Evolutionary conservation across 768 basidiomycete genomes (phyloP), one percentile per base, ranked within the genome.

Genomic region (Agaricus blazei): DNA sequence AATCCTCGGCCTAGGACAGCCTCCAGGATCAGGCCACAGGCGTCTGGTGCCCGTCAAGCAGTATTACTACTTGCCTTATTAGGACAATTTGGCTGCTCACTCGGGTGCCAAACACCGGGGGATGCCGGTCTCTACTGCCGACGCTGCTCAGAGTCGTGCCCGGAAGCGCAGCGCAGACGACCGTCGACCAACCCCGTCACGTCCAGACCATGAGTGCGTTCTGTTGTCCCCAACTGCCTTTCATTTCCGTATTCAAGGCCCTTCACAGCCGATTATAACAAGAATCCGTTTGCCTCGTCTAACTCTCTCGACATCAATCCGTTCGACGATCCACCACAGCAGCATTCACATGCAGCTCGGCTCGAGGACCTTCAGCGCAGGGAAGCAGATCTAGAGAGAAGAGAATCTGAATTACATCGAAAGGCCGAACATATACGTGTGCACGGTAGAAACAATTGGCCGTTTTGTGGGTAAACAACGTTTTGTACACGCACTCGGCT

Each of bases 381-480:
- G 43, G 94, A 98, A 71, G 78, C 75, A 52, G 93, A 95, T 60
- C 77, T 98, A 29, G 84, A 85, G 64, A 75, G 84, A 58, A 77
- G 94, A 62, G 93, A 95, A 65, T 72, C 78, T 45, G 90, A 93
- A 62, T 76, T 93, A 57, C 78, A 73, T 59, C 75, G 80, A 62
- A 86, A 82, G 65, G 77, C 85, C 23, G 85, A 90, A 47, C 75
- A 85, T 61, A 79, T 92, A 51, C 75, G 86, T 62, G 79, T 70
- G 48, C 84, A 89, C 65, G 93, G 92, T 37, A 82, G 84, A 60
- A 95, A 90, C 67, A 99, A 99, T 71, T 99, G 90, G 86, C 96
- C 96, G 34, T 84, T 84, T 12, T 95, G 93, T 89, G 62, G 66
- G 89, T 75, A 12, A 42, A 62, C 28, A 55, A 54, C 44, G 37